phyloP scores from a whole-genome alignment of 768 basidiomycete genomes.

The Tricholoma saponaceum region DNA sequence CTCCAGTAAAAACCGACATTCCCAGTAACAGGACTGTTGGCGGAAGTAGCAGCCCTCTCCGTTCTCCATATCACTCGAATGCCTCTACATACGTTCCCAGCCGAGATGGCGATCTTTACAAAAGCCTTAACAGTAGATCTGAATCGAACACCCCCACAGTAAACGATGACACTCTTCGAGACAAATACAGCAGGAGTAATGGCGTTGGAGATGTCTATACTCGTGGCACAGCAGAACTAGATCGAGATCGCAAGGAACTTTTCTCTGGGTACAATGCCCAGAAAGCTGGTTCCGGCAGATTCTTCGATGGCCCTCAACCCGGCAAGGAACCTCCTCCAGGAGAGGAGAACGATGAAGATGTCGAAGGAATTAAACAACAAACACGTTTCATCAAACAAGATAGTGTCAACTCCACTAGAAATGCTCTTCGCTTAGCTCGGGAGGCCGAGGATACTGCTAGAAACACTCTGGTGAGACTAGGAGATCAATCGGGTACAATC shows the following conservation, averaged over 20 bases:
- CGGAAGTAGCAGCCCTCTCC: slow-evolving; percentile 29
- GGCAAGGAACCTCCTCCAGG: slow-evolving; percentile 49
- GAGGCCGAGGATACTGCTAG: slow-evolving; percentile 96
- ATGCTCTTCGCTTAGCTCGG: slow-evolving; percentile 89
- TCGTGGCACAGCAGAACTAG: slow-evolving; percentile 54
- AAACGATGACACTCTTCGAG: slow-evolving; percentile 23
- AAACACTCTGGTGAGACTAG: slow-evolving; percentile 77
- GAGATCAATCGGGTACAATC: slow-evolving; percentile 85
- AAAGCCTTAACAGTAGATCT: slow-evolving; percentile 20
- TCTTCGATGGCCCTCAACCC: slow-evolving; percentile 58
- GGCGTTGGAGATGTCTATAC: slow-evolving; percentile 64
- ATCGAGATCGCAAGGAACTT: slow-evolving; percentile 67
- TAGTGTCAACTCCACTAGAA: slow-evolving; percentile 81
- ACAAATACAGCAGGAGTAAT: slow-evolving; percentile 49
- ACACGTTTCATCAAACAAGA: slow-evolving; percentile 90
- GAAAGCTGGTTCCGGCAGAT: slow-evolving; percentile 57
- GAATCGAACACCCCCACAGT: slow-evolving; percentile 9
- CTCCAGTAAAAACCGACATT: slow-evolving; percentile 48
- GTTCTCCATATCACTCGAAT: slow-evolving; percentile 44
- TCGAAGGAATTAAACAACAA: slow-evolving; percentile 94
- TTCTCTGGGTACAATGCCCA: slow-evolving; percentile 71
- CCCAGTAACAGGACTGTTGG: slow-evolving; percentile 25
- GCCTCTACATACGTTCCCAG: slow-evolving; percentile 65
- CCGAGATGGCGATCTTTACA: slow-evolving; percentile 62
- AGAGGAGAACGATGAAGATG: slow-evolving; percentile 80